Percentiles rank a stretch among this genome's conserved stretches.
phyloP scores from a whole-genome alignment of 208 protist species.

The Leishmania tarentolae region DNA sequence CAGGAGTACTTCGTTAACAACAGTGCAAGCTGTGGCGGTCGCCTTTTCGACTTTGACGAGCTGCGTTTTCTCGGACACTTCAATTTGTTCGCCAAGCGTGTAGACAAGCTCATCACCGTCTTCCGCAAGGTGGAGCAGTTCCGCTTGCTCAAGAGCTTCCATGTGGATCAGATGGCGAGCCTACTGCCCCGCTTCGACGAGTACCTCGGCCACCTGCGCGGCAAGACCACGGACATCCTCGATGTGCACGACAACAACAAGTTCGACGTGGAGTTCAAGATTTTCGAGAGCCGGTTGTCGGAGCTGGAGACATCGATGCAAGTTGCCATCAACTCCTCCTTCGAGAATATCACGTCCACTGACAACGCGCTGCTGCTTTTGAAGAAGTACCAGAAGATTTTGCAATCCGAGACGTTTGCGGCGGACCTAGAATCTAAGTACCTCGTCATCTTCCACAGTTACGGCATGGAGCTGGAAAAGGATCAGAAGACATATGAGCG shows the following conservation, averaged over 20 bases:
- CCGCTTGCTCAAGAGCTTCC: slow-evolving; percentile 89
- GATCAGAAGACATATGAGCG: slow-evolving; percentile 96
- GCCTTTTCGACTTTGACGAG: slow-evolving; percentile 95
- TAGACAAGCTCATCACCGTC: slow-evolving; percentile 97
- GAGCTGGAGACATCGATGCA: slow-evolving; percentile 96
- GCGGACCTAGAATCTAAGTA: slow-evolving; percentile 95
- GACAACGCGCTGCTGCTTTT: slow-evolving; percentile 93
- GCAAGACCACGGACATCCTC: slow-evolving; percentile 95
- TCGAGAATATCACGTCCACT: slow-evolving; percentile 95
- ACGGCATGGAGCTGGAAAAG: slow-evolving; percentile 95
- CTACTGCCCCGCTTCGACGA: slow-evolving; percentile 94
- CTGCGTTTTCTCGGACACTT: slow-evolving; percentile 97
- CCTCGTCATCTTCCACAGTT: slow-evolving; percentile 96
- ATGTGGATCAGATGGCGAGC: slow-evolving; percentile 95
- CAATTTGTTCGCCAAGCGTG: slow-evolving; percentile 96
- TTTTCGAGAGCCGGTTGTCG: slow-evolving; percentile 93
- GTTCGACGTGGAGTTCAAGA: slow-evolving; percentile 97
- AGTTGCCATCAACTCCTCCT: slow-evolving; percentile 95
- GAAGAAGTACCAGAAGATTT: slow-evolving; percentile 94
- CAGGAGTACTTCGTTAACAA: slow-evolving; percentile 86
- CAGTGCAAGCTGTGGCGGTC: slow-evolving; percentile 45
- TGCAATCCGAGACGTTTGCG: slow-evolving; percentile 92
- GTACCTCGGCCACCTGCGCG: slow-evolving; percentile 90
- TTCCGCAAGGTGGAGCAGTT: slow-evolving; percentile 97
- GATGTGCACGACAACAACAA: slow-evolving; percentile 94